Base-by-base conservation (phyloP, 768 basidiomycete genomes). In the Amanita rimosa region DNA sequence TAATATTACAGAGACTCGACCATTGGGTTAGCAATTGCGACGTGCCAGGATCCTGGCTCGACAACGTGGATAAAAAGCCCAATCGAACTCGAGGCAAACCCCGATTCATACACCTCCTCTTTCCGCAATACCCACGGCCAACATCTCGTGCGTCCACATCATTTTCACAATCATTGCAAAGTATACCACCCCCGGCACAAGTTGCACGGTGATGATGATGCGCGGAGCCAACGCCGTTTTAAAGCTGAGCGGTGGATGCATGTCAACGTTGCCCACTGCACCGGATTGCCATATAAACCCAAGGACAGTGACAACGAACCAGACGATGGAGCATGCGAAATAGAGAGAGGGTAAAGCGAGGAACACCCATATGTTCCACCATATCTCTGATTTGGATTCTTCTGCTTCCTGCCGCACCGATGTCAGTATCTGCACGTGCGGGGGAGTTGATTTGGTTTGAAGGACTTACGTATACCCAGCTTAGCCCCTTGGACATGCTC, bases 271-370 rank as follows among this genome's bases (percentile, higher is more conserved):
- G 11, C 60, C 34, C 1, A 64, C 64, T 0, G 76, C 71, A 11
- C 81, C 83, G 0, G 77, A 77, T 40, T 81, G 74, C 85, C 85
- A 87, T 44, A 85, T 76, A 52, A 75, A 87, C 7, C 78, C 71
- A 26, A 84, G 67, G 55, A 87, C 81, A 10, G 80, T 67, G 3
- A 70, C 57, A 51, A 81, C 60, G 61, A 85, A 85, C 46, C 78
- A 67, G 5, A 84, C 66, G 72, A 86, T 80, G 0, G 85, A 78
- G 81, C 81, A 87, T 7, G 81, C 73, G 49, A 85, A 73, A 78
- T 81, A 86, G 7, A 85, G 63, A 0, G 74, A 77, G 0, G 84
- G 84, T 67, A 81, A 65, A 4, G 65, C 64, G 2, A 66, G 52
- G 1, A 66, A 47, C 6, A 67, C 64, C 64, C 65, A 68, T 14